A percentile compares a stretch with the other conserved stretches of the same genome.
Conservation (phyloP, 208 protist species). For the Wallacemonas collosoma region DNA sequence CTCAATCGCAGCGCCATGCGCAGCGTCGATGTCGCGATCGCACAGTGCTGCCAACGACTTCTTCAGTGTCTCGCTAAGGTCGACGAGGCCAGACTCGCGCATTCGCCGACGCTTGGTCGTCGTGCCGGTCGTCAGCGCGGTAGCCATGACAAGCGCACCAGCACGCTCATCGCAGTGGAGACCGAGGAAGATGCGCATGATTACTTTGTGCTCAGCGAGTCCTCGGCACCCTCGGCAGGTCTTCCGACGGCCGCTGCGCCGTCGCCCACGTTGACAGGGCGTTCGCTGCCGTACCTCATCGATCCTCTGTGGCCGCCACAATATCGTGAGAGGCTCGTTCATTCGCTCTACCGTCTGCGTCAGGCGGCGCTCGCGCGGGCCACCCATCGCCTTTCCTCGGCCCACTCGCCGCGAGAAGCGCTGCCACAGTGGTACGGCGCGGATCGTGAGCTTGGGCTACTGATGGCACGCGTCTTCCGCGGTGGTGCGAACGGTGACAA, state of each 20-base stretch:
- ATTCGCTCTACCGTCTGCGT: slow-evolving; percentile 57
- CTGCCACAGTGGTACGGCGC: slow-evolving; percentile 44
- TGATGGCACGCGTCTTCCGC: slow-evolving; percentile 4
- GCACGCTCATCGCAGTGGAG: background rate
- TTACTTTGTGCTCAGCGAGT: slow-evolving; percentile 8
- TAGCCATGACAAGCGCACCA: background rate
- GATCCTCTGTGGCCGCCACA: slow-evolving; percentile 27
- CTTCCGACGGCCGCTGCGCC: too few species aligned
- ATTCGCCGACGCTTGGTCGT: too few species aligned
- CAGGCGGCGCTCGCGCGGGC: slow-evolving; percentile 44
- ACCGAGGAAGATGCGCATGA: slow-evolving; percentile 9
- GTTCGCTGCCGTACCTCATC: slow-evolving; percentile 34
- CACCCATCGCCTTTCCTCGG: slow-evolving; percentile 20
- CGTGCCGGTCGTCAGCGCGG: too few species aligned
- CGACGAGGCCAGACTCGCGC: background rate
- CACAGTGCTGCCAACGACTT: slow-evolving; percentile 61
- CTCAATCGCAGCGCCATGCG: slow-evolving; percentile 62
- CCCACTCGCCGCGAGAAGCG: slow-evolving; percentile 13
- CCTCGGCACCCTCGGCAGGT: background rate
- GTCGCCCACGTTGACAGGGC: slow-evolving; percentile 20
- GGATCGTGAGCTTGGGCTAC: slow-evolving; percentile 5
- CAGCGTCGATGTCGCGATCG: slow-evolving; percentile 55
- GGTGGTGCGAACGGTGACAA: background rate
- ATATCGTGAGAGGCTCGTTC: slow-evolving; percentile 34
- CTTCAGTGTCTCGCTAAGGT: slow-evolving; percentile 30